A percentile compares a stretch with the other conserved stretches of the same genome.
These are phyloP conservation scores for Termitomyces sp. DNA, from an alignment of 1,284 basidiomycete genomes.

Conservation along the genomic window DNA sequence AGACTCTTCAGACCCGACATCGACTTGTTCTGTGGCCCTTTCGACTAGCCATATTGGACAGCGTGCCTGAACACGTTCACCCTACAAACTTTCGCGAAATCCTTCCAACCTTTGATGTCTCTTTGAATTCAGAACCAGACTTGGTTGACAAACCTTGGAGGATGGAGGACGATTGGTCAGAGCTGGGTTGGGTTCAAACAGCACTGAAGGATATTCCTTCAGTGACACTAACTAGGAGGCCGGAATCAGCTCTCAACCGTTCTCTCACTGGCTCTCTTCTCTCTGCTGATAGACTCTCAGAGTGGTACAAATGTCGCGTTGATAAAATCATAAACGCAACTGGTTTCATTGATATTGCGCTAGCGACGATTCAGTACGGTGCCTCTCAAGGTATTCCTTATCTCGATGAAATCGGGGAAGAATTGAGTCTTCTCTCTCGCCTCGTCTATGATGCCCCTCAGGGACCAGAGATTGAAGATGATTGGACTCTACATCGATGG, in stretches of 20 bases:
- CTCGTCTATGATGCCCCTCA: constrained; percentile 78
- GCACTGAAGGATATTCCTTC: constrained; percentile 28
- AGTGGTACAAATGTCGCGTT: constrained; percentile 74
- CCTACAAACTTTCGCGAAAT: constrained; percentile 60
- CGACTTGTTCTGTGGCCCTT: constrained; percentile 55
- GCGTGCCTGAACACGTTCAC: constrained; percentile 67
- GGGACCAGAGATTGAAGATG: constrained; percentile 32
- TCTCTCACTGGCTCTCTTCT: constrained; percentile 20
- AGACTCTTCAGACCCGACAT: constrained; percentile 57
- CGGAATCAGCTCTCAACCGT: constrained; percentile 3
- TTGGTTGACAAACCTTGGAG: constrained; percentile 40
- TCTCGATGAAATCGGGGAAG: constrained; percentile 84
- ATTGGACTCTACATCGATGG: constrained; percentile 79
- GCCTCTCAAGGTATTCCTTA: constrained; percentile 75
- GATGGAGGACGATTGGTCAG: constrained; percentile 50
- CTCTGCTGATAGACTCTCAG: constrained; percentile 43
- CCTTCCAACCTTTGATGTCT: constrained; percentile 57
- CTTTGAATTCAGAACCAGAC: constrained; percentile 40
- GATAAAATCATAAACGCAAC: constrained; percentile 57
- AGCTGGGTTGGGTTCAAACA: constrained; percentile 38
- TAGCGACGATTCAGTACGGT: constrained; percentile 79
- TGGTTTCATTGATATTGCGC: constrained; percentile 75
- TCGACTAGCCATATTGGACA: constrained; percentile 66
- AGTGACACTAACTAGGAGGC: neutral
- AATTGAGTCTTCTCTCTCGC: constrained; percentile 78